These are phyloP conservation scores for Paratinospora sagittata DNA, from an alignment of 164 flowering plant species.

Conservation along the genomic window DNA sequence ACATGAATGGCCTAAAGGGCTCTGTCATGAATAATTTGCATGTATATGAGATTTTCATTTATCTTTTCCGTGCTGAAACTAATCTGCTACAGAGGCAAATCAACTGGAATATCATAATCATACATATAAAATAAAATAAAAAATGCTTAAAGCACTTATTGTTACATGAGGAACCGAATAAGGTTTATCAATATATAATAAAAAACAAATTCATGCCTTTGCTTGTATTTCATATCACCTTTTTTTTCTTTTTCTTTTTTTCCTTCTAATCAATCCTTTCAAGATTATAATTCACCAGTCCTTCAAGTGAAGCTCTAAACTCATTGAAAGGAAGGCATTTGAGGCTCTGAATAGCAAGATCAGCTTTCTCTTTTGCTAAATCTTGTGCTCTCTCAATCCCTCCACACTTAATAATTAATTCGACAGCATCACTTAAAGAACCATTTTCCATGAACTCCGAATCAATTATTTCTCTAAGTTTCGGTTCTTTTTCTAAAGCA, in stretches of 20 bases:
- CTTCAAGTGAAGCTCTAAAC: conserved; percentile 68
- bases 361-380: conserved; percentile 73
- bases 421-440: conserved; percentile 68
- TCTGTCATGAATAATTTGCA: neutral
- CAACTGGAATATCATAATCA: neutral
- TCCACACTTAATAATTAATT: conserved; percentile 51
- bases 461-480: conserved; percentile 73
- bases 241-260: too few relatives aligned
- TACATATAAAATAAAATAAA: neutral
- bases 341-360: conserved; percentile 59
- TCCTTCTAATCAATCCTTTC: conserved; percentile 54
- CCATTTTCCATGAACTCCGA: conserved; percentile 77
- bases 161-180: neutral
- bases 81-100: neutral
- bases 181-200: neutral
- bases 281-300: conserved; percentile 68
- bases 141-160: neutral
- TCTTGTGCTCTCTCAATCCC: conserved; percentile 72
- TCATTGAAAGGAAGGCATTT: conserved; percentile 61
- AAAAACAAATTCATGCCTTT: neutral
- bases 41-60: neutral
- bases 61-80: neutral
- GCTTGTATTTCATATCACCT: neutral
- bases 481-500: conserved; percentile 73
- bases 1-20: neutral